phyloP scores from a whole-genome alignment of 768 basidiomycete species.

The Antrodiella citrinella region DNA sequence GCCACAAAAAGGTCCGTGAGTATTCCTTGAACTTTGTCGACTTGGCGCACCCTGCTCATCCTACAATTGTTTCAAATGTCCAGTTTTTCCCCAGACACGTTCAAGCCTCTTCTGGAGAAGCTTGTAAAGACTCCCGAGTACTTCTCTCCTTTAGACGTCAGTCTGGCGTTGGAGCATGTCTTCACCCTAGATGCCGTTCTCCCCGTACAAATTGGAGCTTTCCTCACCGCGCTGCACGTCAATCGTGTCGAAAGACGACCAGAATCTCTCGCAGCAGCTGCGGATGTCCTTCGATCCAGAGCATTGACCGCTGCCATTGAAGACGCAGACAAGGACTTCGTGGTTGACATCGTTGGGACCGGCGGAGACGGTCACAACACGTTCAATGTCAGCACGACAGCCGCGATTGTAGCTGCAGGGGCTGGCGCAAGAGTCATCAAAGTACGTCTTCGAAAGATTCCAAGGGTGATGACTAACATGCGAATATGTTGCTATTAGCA shows the following conservation, averaged over 20 bases:
- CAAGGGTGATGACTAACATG: not conserved
- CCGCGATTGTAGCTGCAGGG: constrained; percentile 89
- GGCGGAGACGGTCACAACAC: constrained; percentile 95
- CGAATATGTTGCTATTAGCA: constrained; percentile 43
- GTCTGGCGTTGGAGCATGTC: constrained; percentile 63
- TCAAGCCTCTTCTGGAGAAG: constrained; percentile 71
- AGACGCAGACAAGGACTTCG: constrained; percentile 51
- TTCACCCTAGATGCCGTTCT: constrained; percentile 56
- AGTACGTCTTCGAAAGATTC: constrained; percentile 33
- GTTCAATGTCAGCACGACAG: constrained; percentile 95
- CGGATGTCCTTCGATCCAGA: constrained; percentile 61
- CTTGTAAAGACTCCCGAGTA: constrained; percentile 75
- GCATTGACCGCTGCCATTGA: constrained; percentile 57
- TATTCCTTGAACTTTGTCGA: not conserved
- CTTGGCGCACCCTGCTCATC: not conserved
- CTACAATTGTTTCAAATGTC: constrained; percentile 15
- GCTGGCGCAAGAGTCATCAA: constrained; percentile 92
- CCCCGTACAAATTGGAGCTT: constrained; percentile 79
- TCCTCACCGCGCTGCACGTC: constrained; percentile 79
- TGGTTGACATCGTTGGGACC: constrained; percentile 82
- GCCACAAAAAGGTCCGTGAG: not conserved
- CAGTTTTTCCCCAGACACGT: constrained; percentile 35
- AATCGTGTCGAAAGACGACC: constrained; percentile 70
- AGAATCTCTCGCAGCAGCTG: constrained; percentile 73
- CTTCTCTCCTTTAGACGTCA: constrained; percentile 73